Conservation (phyloP, 2,329 filamentous ascomycete species). For the Ascochyta fabae region DNA sequence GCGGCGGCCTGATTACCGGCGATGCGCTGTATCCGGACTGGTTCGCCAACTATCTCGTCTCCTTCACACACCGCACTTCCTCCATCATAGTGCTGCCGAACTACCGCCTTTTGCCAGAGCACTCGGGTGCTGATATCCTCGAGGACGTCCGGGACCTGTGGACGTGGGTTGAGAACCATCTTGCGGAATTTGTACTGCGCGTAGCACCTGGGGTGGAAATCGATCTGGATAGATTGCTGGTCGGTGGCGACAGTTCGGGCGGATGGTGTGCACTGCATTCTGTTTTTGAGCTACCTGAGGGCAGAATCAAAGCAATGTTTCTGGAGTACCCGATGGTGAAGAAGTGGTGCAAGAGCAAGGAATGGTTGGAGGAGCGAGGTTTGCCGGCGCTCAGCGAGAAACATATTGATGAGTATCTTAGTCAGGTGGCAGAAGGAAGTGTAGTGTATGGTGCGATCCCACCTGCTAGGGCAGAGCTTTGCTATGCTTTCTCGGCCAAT, state of each 20-base stretch:
- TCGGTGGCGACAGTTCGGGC: slow-evolving; percentile 38
- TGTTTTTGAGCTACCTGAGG: slow-evolving; percentile 3
- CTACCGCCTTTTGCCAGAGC: slow-evolving; percentile 57
- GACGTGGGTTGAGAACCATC: slow-evolving; percentile 47
- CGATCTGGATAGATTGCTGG: slow-evolving; percentile 25
- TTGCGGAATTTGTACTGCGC: slow-evolving; percentile 2
- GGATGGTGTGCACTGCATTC: slow-evolving; percentile 34
- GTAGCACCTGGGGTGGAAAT: slow-evolving; percentile 4
- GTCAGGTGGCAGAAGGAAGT: neutral
- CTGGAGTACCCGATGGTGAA: slow-evolving; percentile 10
- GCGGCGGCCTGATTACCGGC: slow-evolving; percentile 43
- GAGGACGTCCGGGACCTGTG: slow-evolving; percentile 55
- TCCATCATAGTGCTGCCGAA: slow-evolving; percentile 54
- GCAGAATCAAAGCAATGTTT: slow-evolving; percentile 1
- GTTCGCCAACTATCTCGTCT: slow-evolving; percentile 33
- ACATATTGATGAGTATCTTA: slow-evolving; percentile 7
- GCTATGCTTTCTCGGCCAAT: slow-evolving; percentile 6
- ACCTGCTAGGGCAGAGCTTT: slow-evolving; percentile 1
- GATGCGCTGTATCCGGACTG: slow-evolving; percentile 17
- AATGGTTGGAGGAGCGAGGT: slow-evolving; percentile 2
- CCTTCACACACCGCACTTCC: slow-evolving; percentile 41
- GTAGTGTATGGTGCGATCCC: slow-evolving; percentile 1
- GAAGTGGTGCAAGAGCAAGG: slow-evolving; percentile 15
- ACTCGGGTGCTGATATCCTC: slow-evolving; percentile 51
- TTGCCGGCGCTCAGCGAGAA: neutral